Evolutionary conservation across 352 stramenopile genomes (phyloP).

Genomic region (Pythium plurisporium): DNA sequence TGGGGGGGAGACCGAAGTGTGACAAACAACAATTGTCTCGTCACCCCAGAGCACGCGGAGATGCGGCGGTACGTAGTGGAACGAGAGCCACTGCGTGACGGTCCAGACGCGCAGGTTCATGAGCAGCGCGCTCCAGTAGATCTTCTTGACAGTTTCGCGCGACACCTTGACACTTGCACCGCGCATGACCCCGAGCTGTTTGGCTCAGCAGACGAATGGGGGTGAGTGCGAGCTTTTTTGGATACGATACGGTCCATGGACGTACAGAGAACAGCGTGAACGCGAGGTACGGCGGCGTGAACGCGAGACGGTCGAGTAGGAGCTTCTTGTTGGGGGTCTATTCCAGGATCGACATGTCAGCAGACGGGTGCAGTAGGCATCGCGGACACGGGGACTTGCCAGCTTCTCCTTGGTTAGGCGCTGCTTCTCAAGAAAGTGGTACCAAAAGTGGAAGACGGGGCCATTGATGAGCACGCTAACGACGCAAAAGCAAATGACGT

Average conservation of each 20-base stretch:
- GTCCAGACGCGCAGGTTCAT: conserved; percentile 18
- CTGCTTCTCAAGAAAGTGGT: conserved; percentile 61
- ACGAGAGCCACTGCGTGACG: conserved; percentile 13
- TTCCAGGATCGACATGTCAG: neutral
- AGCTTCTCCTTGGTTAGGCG: conserved; percentile 58
- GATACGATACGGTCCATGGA: too few relatives aligned
- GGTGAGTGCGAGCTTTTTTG: too few relatives aligned
- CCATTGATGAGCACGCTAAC: conserved; percentile 48
- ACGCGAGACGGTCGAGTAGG: conserved; percentile 55
- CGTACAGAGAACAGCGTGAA: conserved; percentile 66
- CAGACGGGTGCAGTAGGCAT: neutral
- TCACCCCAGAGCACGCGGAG: conserved; percentile 65
- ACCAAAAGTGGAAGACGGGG: conserved; percentile 67
- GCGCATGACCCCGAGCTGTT: conserved; percentile 3
- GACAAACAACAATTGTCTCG: conserved; percentile 17
- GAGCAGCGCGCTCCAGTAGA: conserved; percentile 12
- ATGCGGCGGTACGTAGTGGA: conserved; percentile 15
- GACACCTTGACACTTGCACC: conserved; percentile 5
- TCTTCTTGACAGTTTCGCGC: conserved; percentile 10
- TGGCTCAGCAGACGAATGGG: neutral
- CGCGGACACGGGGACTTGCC: conserved; percentile 21
- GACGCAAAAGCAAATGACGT: neutral
- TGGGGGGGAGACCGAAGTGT: neutral
- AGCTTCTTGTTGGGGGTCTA: conserved; percentile 78
- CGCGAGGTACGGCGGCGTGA: conserved; percentile 62